These are phyloP conservation scores for Rhodotorula mucilaginosa DNA, from an alignment of 1,284 basidiomycete genomes.

Conservation along the genomic window DNA sequence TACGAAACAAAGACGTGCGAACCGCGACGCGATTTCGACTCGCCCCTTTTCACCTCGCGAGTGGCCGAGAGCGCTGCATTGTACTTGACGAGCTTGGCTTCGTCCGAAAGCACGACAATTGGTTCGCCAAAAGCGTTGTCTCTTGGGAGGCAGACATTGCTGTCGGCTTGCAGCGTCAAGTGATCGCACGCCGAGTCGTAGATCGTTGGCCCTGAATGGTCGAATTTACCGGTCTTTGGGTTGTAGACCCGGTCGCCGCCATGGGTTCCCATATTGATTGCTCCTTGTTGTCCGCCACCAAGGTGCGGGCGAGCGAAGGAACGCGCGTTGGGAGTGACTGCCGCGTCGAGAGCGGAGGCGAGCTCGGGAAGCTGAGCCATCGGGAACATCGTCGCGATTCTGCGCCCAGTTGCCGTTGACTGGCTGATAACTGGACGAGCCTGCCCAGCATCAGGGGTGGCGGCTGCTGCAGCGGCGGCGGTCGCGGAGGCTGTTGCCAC, in stretches of 20 bases:
- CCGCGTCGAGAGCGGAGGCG: background rate
- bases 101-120: background rate
- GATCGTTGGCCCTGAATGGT: background rate
- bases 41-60: background rate
- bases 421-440: too few relatives aligned
- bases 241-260: background rate
- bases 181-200: background rate
- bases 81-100: background rate
- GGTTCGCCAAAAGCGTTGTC: background rate
- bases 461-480: too few relatives aligned
- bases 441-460: too few relatives aligned
- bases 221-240: background rate
- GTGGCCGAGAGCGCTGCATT: background rate
- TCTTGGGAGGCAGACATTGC: background rate
- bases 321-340: too few relatives aligned
- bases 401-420: too few relatives aligned
- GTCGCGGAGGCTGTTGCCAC: too few relatives aligned
- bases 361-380: background rate
- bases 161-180: background rate
- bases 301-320: background rate
- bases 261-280: background rate
- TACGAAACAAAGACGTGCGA: background rate
- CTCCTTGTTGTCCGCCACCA: background rate
- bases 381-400: background rate
- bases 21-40: background rate